These are phyloP conservation scores for Botrytis medusae DNA, from an alignment of 2,329 filamentous ascomycete species.

Conservation along the genomic window DNA sequence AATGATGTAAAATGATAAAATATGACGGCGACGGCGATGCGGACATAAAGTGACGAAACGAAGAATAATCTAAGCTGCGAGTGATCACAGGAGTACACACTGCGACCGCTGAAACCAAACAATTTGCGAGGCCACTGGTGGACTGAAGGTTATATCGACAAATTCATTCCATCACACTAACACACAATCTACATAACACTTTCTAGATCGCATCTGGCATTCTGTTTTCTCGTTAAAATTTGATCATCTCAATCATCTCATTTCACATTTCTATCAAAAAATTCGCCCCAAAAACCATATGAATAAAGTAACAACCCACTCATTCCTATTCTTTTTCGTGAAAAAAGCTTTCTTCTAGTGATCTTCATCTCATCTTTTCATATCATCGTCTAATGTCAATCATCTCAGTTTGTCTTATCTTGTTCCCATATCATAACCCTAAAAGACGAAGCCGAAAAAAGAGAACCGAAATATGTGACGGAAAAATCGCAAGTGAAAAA, in stretches of 20 bases:
- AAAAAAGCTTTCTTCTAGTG: neutral
- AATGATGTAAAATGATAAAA: neutral
- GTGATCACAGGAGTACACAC: neutral
- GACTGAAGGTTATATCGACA: neutral
- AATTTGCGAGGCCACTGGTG: neutral
- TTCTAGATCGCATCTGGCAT: neutral
- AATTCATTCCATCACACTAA: neutral
- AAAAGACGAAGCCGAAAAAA: conserved; percentile 13
- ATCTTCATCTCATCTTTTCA: conserved; percentile 15
- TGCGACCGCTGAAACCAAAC: neutral
- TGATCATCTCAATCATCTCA: neutral
- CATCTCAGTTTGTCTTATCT: conserved; percentile 15
- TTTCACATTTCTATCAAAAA: conserved; percentile 16
- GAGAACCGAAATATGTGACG: neutral
- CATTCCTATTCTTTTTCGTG: conserved; percentile 5
- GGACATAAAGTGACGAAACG: neutral
- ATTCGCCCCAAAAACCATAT: conserved; percentile 1
- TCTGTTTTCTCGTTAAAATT: neutral
- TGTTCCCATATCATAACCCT: conserved; percentile 16
- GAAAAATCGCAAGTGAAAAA: neutral
- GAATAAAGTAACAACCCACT: neutral
- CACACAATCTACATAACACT: neutral
- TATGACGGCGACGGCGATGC: neutral
- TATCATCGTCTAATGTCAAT: conserved; percentile 18
- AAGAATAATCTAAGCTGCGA: neutral